Evolutionary conservation across 176 grass and related monocot species (phyloP), one percentile per base, ranked within the genome.

Genomic region (Puccinellia tenuiflora): DNA sequence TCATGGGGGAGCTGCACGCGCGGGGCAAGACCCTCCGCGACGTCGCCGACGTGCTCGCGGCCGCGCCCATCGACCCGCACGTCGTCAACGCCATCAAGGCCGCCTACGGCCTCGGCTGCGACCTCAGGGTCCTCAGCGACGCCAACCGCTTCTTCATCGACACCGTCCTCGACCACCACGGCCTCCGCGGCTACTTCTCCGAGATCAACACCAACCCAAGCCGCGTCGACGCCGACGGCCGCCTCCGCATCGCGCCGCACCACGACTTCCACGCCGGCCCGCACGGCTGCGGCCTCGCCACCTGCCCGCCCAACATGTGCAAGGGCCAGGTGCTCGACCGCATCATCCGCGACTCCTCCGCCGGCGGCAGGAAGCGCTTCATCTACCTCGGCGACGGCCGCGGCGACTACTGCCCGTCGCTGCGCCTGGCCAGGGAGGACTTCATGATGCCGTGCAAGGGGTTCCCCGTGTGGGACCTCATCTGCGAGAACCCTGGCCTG

Each of bases 261-360:
- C 87, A 98, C 88, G 88, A 88, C 47, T 85, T 90, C 79, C 82
- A 46, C 83, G 34, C 26, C 34, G 86, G 10, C 5, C 10, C 88
- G 39, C 96, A 98, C 79, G 96, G 92, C 9, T 98, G 96, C 71
- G 67, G 31, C 11, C 57, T 91, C 17, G 82, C 75, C 8, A 80
- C 90, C 15, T 98, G 96, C 90, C 92, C 96, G 33, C 90, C 96
- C 57, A 95, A 98, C 83, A 98, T 98, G 96, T 98, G 96, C 92
- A 95, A 95, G 92, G 92, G 86, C 38, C 78, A 34, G 50, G 78
- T 91, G 77, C 61, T 94, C 1, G 92, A 94, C 70, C 51, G 90
- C 74, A 88, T 97, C 74, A 89, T 97, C 57, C 86, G 78, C 59
- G 37, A 39, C 22, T 83, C 83, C 0, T 79, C 56, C 1, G 75